Evolutionary conservation across 805 yeast genomes (phyloP), one percentile per base, ranked within the genome.

Genomic region (Geotrichum ghanense): DNA sequence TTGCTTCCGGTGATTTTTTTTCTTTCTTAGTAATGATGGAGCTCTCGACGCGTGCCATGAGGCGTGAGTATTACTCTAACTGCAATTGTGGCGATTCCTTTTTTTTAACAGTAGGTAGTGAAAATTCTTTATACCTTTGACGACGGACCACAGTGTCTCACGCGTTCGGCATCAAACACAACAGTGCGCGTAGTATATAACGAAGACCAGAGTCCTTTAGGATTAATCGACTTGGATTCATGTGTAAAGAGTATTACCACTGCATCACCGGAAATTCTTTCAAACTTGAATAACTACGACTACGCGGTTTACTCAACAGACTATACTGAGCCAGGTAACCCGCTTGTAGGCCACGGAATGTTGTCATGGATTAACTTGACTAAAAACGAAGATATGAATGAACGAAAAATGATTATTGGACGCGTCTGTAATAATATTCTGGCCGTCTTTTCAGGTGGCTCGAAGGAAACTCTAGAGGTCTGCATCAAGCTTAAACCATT

Each of bases 271-370:
- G 72, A 68, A 44, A 55, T 68, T 12, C 46, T 60, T 7, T 53
- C 59, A 5, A 45, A 63, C 9, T 48, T 54, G n/a, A 56, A 56
- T 7, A 26, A 42, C 19, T 35, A 51, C 27, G 72, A 68, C 45
- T 68, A 57, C 53, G 61, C 67, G 22, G 69, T 68, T 3, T 68
- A 68, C 50, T 57, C 69, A 2, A 62, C 55, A 16, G 72, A 68
- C 54, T 60, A 57, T 48, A 56, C 65, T 10, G 72, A 68, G 47
- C 58, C 56, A 16, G 69, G 56, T 42, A 49, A 51, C 41, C 71
- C 72, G 10, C 50, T 63, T 25, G 67, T 65, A 42, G 68, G 70
- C 22, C 70, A 68, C 50, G 72, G 72, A 12, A 49, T 57, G 48
- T 54, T 68, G 10, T 59, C 66, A 5, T 54, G 56, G 49, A 6